Conservation (phyloP, 768 basidiomycete genomes). For the Butyriboletus loyo region DNA sequence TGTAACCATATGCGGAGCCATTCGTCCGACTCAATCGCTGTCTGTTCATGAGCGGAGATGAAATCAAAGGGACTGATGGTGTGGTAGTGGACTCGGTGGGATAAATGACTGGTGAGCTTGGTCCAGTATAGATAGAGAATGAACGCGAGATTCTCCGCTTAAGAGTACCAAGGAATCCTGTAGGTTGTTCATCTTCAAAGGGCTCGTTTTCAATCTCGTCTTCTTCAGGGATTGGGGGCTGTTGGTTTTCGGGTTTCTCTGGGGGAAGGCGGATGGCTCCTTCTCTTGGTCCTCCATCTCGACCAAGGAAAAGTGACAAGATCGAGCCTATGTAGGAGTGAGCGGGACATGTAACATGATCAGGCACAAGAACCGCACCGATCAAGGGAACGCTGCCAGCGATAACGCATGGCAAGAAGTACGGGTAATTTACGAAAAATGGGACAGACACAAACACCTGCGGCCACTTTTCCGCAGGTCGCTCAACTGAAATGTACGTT, state of each 20-base stretch:
- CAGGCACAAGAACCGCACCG: slow-evolving; percentile 40
- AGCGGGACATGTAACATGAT: neutral
- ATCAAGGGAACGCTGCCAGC: slow-evolving; percentile 73
- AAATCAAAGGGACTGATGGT: slow-evolving; percentile 47
- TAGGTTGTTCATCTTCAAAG: slow-evolving; percentile 38
- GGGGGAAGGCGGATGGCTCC: slow-evolving; percentile 78
- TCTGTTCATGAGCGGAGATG: slow-evolving; percentile 39
- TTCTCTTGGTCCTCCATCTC: slow-evolving; percentile 86
- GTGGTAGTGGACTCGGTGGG: slow-evolving; percentile 31
- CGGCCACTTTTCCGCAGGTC: slow-evolving; percentile 86
- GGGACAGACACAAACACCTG: slow-evolving; percentile 59
- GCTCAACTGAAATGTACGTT: slow-evolving; percentile 57
- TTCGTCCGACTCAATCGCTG: slow-evolving; percentile 54
- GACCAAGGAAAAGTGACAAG: slow-evolving; percentile 83
- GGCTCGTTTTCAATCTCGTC: slow-evolving; percentile 50
- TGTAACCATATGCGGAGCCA: slow-evolving; percentile 82
- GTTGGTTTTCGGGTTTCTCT: slow-evolving; percentile 58
- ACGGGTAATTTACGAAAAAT: slow-evolving; percentile 80
- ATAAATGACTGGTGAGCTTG: slow-evolving; percentile 45
- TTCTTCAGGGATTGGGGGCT: slow-evolving; percentile 66
- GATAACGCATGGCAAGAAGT: slow-evolving; percentile 81
- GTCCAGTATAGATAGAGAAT: slow-evolving; percentile 59
- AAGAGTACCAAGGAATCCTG: slow-evolving; percentile 38
- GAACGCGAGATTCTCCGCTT: slow-evolving; percentile 50
- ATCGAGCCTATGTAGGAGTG: slow-evolving; percentile 59